These are phyloP conservation scores for Zizania palustris DNA, from an alignment of 202 grass and related monocot species.

Conservation along the genomic window DNA sequence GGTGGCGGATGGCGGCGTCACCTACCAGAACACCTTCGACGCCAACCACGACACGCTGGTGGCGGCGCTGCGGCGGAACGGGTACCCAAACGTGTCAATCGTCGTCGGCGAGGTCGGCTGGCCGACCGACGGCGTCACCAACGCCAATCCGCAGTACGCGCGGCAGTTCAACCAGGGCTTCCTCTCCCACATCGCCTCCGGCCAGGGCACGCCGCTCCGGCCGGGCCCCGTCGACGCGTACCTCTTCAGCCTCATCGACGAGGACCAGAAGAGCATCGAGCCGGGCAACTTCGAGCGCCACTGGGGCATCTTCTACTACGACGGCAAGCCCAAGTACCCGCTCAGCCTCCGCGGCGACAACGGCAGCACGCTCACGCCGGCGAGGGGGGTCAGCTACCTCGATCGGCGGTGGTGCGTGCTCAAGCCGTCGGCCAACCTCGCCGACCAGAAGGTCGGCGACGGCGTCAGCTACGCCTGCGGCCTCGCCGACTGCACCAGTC, in stretches of 20 bases:
- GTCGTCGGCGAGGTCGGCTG: constrained; percentile 88
- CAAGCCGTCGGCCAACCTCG: constrained; percentile 55
- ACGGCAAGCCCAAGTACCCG: constrained; percentile 77
- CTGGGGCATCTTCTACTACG: constrained; percentile 94
- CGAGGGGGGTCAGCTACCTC: constrained; percentile 62
- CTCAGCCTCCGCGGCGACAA: constrained; percentile 47
- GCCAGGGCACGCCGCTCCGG: constrained; percentile 70
- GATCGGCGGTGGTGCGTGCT: constrained; percentile 72
- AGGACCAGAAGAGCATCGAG: constrained; percentile 81
- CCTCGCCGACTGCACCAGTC: constrained; percentile 79
- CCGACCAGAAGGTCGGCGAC: constrained; percentile 54
- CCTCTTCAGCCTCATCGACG: constrained; percentile 90
- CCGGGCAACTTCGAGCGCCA: constrained; percentile 97
- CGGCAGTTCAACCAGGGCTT: constrained; percentile 81
- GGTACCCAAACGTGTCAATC: constrained; percentile 70
- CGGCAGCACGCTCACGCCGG: constrained; percentile 33
- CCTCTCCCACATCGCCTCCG: constrained; percentile 48
- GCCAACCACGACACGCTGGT: constrained; percentile 94
- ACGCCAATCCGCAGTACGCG: constrained; percentile 68
- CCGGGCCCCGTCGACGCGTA: constrained; percentile 77
- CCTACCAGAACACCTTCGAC: constrained; percentile 82
- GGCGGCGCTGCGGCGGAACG: constrained; percentile 69
- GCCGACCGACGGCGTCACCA: constrained; percentile 81
- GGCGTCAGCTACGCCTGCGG: constrained; percentile 83
- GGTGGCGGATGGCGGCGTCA: constrained; percentile 67